Evolutionary conservation across 768 basidiomycete species (phyloP).

Genomic region (Tulasnella sp.): DNA sequence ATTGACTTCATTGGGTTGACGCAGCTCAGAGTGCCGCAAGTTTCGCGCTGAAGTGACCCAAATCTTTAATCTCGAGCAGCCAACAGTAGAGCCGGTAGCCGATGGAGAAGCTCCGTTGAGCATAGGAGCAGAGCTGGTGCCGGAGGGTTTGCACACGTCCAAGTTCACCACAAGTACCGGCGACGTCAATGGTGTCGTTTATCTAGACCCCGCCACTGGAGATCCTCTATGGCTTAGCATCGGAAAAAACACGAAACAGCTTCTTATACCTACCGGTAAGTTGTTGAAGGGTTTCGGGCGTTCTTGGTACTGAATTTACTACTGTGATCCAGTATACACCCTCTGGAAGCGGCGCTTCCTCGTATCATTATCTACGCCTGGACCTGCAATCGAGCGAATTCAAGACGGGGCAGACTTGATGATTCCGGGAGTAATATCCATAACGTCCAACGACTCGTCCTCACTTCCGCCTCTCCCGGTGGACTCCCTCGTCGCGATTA

Average conservation of each 20-base stretch:
- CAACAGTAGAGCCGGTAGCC: constrained; percentile 40
- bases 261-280: constrained; percentile 62
- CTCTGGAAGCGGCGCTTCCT: constrained; percentile 73
- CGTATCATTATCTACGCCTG: constrained; percentile 66
- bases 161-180: constrained; percentile 65
- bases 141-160: constrained; percentile 63
- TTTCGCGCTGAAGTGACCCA: constrained; percentile 15
- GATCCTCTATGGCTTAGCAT: constrained; percentile 77
- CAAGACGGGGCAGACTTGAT: constrained; percentile 82
- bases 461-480: constrained; percentile 19
- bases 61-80: not conserved
- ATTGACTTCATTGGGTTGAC: not conserved
- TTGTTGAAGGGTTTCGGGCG: constrained; percentile 16
- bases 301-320: constrained; percentile 8
- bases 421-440: constrained; percentile 68
- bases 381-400: constrained; percentile 65
- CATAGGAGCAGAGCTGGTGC: constrained; percentile 55
- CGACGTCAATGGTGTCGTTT: constrained; percentile 59
- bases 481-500: constrained; percentile 59
- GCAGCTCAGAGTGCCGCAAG: constrained; percentile 25
- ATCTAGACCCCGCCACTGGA: constrained; percentile 48
- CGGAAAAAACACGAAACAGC: constrained; percentile 59
- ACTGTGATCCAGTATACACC: constrained; percentile 54
- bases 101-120: constrained; percentile 41
- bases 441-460: constrained; percentile 35